Conservation (phyloP, 768 basidiomycete genomes). For the Tephrocybe rancida region DNA sequence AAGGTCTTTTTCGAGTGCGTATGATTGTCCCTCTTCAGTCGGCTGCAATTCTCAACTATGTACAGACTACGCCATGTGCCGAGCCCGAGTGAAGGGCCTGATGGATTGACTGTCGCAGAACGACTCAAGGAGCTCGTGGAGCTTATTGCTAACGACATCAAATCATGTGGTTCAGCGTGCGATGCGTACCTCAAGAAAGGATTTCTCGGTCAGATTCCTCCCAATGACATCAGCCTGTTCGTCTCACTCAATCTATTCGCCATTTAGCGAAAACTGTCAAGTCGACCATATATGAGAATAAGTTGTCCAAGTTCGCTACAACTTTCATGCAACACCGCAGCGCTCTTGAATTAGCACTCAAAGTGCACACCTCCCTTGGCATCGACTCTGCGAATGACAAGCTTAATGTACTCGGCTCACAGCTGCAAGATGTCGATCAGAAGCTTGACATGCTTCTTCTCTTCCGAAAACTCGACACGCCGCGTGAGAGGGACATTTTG, state of each 20-base stretch:
- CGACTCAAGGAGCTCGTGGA: slow-evolving; percentile 30
- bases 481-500: slow-evolving; percentile 38
- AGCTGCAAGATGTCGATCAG: slow-evolving; percentile 24
- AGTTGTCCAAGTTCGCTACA: slow-evolving; percentile 33
- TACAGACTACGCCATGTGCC: slow-evolving; percentile 30
- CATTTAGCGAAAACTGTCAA: slow-evolving; percentile 37
- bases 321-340: slow-evolving; percentile 35
- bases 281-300: slow-evolving; percentile 36
- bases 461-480: slow-evolving; percentile 39
- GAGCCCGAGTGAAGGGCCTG: slow-evolving; percentile 27
- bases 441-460: slow-evolving; percentile 36
- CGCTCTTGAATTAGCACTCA: slow-evolving; percentile 36
- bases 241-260: neutral
- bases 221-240: neutral
- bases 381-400: slow-evolving; percentile 36
- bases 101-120: slow-evolving; percentile 32
- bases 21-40: neutral
- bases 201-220: slow-evolving; percentile 33
- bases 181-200: slow-evolving; percentile 48
- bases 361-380: slow-evolving; percentile 38
- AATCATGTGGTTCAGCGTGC: slow-evolving; percentile 43
- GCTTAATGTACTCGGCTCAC: slow-evolving; percentile 23
- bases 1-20: slow-evolving; percentile 44
- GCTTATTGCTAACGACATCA: slow-evolving; percentile 40
- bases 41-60: neutral